Conservation (phyloP, 2,329 filamentous ascomycete genomes). For the Colletotrichum lindemuthianum region DNA sequence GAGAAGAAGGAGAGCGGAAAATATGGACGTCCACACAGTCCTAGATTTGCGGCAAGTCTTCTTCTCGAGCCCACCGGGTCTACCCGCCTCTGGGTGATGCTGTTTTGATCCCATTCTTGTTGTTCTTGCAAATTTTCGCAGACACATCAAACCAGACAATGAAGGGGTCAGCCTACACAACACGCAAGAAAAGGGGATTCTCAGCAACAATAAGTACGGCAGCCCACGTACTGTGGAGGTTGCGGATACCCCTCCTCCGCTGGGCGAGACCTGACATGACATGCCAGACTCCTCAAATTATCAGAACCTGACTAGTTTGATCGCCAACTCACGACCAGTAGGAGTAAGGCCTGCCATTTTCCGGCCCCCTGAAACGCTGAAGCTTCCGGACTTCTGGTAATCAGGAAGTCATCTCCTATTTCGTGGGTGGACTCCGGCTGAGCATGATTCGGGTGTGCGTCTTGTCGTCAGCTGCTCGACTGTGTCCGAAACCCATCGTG, state of each 20-base stretch:
- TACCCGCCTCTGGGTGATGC: neutral
- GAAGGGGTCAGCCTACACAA: too few relatives aligned
- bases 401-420: conserved; percentile 8
- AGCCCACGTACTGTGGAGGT: too few relatives aligned
- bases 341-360: neutral
- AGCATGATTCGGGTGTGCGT: conserved; percentile 6
- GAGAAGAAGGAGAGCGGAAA: conserved; percentile 3
- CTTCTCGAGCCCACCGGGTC: neutral
- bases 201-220: conserved; percentile 6
- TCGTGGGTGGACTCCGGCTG: conserved; percentile 1
- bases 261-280: too few relatives aligned
- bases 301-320: too few relatives aligned
- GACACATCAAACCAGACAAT: neutral
- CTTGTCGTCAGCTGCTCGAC: neutral
- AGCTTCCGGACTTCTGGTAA: conserved; percentile 2
- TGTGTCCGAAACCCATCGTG: neutral
- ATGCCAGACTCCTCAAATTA: too few relatives aligned
- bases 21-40: neutral
- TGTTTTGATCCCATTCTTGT: conserved; percentile 25
- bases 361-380: conserved; percentile 2
- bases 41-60: neutral
- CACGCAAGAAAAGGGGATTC: too few relatives aligned
- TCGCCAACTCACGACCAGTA: too few relatives aligned
- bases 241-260: too few relatives aligned
- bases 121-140: too few relatives aligned